Base-by-base conservation (phyloP, 106 monocot species). In the Phalaenopsis aphrodite region DNA sequence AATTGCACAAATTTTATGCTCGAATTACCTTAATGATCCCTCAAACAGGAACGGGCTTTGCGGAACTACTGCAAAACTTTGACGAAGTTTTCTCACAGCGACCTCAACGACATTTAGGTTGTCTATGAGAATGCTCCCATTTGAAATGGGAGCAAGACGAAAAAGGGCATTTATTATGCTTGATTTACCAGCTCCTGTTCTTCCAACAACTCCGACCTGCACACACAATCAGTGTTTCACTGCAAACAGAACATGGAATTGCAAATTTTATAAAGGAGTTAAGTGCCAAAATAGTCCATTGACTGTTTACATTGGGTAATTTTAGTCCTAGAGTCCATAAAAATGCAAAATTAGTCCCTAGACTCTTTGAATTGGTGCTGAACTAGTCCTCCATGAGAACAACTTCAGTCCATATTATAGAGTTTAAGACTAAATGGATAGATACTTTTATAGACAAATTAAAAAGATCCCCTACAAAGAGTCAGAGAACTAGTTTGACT, bases 111-210 rank as follows among this genome's bases (percentile, higher is more conserved):
- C 87, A 87, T 94, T 67, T 77, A 94, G 42, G 21, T 80, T 84
- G 85, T 94, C 98, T 77, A 99, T 86, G n/a, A 94, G 79, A 73
- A 99, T 93, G 43, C 72, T 81, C 6, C 98, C 98, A 79, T 73
- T 80, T 78, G 83, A 93, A 42, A 94, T 89, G 19, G 98, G 91
- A 12, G 77, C 78, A 80, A 99, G 87, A 41, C 93, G 98, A 78
- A 99, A 93, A 85, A 99, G 94, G 52, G 94, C 98, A 95, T 99
- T 95, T 58, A 98, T 82, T 30, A 98, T 58, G 84, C 94, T 98
- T 8, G 97, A 98, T 83, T 98, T 98, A 45, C 97, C 94, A 81
- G 94, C 97, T 82, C 97, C 94, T 56, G 97, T 98, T 80, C 97
- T 90, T 81, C 97, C 97, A 81, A 98, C 86, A 72, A 98, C 85